These are phyloP conservation scores for Stygiomarasmius scandens DNA, from an alignment of 1,284 basidiomycete species.

Conservation along the genomic window DNA sequence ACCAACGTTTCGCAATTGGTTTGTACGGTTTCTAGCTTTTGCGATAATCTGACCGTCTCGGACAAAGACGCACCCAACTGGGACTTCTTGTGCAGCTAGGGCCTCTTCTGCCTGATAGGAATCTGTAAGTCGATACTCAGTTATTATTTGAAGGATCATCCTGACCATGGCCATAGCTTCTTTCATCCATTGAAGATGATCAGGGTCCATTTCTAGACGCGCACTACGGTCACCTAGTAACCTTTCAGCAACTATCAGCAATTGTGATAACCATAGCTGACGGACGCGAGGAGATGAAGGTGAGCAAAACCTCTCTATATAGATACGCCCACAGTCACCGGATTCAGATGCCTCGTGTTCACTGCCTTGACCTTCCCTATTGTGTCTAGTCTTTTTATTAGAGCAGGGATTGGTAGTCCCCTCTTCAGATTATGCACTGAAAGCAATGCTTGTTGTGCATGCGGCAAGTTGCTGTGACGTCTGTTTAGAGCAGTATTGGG, in stretches of 20 bases:
- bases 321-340: too few species aligned
- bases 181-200: slow-evolving; percentile 49
- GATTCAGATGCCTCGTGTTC: not conserved
- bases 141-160: not conserved
- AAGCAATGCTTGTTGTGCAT: slow-evolving; percentile 59
- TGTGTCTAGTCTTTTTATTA: not conserved
- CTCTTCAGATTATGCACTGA: not conserved
- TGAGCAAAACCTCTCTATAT: too few species aligned
- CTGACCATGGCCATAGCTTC: slow-evolving; percentile 59
- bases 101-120: slow-evolving; percentile 79
- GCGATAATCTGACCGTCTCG: slow-evolving; percentile 79
- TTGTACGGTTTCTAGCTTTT: slow-evolving; percentile 90
- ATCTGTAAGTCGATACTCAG: slow-evolving; percentile 2
- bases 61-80: slow-evolving; percentile 97
- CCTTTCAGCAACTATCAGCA: too few species aligned
- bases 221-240: too few species aligned
- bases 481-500: slow-evolving; percentile 62
- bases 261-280: too few species aligned
- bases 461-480: slow-evolving; percentile 69
- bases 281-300: too few species aligned
- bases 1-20: slow-evolving; percentile 88
- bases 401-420: too few species aligned
- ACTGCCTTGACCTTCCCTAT: not conserved
- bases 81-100: slow-evolving; percentile 84
- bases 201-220: slow-evolving; percentile 9